These are phyloP conservation scores for Rutstroemia sydowiana DNA, from an alignment of 2,329 filamentous ascomycete species.

Conservation along the genomic window DNA sequence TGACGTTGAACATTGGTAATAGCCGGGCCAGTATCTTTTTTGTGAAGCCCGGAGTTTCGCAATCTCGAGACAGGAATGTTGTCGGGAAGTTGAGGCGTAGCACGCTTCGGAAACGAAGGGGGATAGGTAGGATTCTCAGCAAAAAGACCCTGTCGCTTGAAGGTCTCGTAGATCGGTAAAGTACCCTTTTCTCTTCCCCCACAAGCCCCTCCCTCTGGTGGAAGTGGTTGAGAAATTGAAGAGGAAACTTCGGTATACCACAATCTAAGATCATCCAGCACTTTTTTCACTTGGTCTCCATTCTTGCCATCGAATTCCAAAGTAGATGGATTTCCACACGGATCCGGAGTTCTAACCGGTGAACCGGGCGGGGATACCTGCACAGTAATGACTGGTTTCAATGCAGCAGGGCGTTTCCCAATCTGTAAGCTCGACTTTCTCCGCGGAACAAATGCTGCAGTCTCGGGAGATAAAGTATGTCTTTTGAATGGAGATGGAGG, in stretches of 20 bases:
- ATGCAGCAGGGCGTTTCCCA: neutral
- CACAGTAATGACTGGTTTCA: neutral
- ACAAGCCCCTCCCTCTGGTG: neutral
- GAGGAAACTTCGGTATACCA: conserved; percentile 6
- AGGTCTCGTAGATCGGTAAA: neutral
- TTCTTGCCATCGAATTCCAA: neutral
- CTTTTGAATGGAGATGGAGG: neutral
- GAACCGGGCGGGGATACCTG: neutral
- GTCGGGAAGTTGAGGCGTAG: neutral
- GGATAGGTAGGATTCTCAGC: neutral
- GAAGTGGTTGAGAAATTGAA: conserved; percentile 3
- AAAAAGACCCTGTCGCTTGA: too few species aligned
- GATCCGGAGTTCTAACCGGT: neutral
- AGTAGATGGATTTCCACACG: neutral
- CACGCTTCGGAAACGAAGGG: neutral
- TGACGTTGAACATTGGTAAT: neutral
- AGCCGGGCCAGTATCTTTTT: neutral
- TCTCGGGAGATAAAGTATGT: neutral
- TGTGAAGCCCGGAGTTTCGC: too few species aligned
- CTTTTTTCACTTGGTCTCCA: conserved; percentile 7
- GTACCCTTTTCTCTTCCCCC: neutral
- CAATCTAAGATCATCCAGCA: conserved; percentile 2
- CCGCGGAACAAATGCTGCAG: neutral
- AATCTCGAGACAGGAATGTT: too few species aligned
- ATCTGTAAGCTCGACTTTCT: conserved; percentile 7